phyloP scores from a whole-genome alignment of 352 stramenopile species.

The Pelagophyceae sp. region DNA sequence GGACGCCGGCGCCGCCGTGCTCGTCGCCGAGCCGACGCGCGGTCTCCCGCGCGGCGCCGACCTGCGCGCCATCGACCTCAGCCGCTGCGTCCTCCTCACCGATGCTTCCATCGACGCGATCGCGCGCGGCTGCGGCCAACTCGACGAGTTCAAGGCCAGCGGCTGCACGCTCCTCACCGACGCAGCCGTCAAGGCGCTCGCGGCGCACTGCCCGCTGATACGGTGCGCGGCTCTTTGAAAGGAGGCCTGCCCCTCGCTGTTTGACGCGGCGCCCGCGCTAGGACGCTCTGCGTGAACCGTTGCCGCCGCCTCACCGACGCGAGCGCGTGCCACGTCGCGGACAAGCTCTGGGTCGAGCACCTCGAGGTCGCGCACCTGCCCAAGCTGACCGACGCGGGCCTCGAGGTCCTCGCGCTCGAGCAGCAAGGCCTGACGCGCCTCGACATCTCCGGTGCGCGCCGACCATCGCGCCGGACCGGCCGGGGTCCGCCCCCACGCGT shows the following conservation, averaged over 20 bases:
- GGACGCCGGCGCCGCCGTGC: slow-evolving; percentile 44
- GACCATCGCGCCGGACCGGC: too few species aligned
- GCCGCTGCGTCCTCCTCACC: slow-evolving; percentile 42
- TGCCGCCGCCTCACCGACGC: slow-evolving; percentile 69
- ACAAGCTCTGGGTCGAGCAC: slow-evolving; percentile 60
- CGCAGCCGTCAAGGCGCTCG: slow-evolving; percentile 47
- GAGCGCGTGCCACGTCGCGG: slow-evolving; percentile 54
- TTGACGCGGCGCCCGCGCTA: too few species aligned
- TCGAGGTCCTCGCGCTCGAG: slow-evolving; percentile 63
- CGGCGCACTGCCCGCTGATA: slow-evolving; percentile 54
- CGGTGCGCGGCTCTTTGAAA: too few species aligned
- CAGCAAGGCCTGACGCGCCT: slow-evolving; percentile 3
- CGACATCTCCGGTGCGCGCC: slow-evolving; percentile 20
- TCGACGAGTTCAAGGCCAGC: slow-evolving; percentile 60
- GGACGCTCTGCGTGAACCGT: slow-evolving; percentile 56
- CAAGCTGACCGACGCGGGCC: slow-evolving; percentile 68
- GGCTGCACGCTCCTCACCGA: slow-evolving; percentile 63
- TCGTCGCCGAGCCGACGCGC: slow-evolving; percentile 36
- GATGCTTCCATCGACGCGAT: slow-evolving; percentile 45
- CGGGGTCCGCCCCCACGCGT: too few species aligned
- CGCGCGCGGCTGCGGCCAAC: slow-evolving; percentile 30
- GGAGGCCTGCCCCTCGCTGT: too few species aligned
- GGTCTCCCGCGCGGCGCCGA: slow-evolving; percentile 22
- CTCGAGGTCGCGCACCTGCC: slow-evolving; percentile 41
- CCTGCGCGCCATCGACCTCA: slow-evolving; percentile 31